A percentile compares a stretch with the other conserved stretches of the same genome.
Conservation (phyloP, 306 rosid species). For the Lagenaria siceraria region DNA sequence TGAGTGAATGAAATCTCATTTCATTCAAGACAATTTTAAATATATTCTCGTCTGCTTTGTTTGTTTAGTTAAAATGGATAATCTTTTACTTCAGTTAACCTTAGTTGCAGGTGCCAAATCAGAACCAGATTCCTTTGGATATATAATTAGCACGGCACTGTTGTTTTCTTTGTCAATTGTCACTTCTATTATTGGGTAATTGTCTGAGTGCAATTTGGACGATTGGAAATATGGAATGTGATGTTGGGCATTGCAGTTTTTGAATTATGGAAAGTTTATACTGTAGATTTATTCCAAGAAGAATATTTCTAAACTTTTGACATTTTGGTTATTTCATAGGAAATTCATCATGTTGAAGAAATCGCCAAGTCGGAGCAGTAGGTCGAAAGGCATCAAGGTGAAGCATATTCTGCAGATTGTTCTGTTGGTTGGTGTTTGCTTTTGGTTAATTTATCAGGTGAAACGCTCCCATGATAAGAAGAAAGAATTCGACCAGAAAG, state of each 20-base stretch:
- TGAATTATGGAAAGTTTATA: neutral
- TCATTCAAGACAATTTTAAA: neutral
- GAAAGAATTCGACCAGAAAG: slow-evolving; percentile 44
- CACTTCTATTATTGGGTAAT: neutral
- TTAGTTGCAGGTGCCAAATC: neutral
- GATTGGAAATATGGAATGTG: neutral
- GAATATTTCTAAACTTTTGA: neutral
- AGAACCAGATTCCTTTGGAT: neutral
- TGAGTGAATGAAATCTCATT: neutral
- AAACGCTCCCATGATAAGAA: slow-evolving; percentile 91
- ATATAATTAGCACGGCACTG: neutral
- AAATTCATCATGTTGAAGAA: slow-evolving; percentile 56
- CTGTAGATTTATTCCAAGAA: neutral
- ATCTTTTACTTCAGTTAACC: neutral
- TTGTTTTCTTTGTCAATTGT: neutral
- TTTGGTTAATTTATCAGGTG: slow-evolving; percentile 91
- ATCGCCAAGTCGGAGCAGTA: slow-evolving; percentile 41
- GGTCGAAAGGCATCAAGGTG: slow-evolving; percentile 64
- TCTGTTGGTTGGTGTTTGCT: slow-evolving; percentile 72
- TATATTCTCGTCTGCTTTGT: neutral
- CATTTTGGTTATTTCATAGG: neutral
- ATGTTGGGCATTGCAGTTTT: neutral
- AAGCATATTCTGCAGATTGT: slow-evolving; percentile 68
- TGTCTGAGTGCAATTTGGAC: neutral
- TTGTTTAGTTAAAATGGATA: neutral